Percentiles rank a stretch among this genome's conserved stretches.
phyloP scores from a whole-genome alignment of 2,329 filamentous ascomycete genomes.

The Leptoxyphium fumago region DNA sequence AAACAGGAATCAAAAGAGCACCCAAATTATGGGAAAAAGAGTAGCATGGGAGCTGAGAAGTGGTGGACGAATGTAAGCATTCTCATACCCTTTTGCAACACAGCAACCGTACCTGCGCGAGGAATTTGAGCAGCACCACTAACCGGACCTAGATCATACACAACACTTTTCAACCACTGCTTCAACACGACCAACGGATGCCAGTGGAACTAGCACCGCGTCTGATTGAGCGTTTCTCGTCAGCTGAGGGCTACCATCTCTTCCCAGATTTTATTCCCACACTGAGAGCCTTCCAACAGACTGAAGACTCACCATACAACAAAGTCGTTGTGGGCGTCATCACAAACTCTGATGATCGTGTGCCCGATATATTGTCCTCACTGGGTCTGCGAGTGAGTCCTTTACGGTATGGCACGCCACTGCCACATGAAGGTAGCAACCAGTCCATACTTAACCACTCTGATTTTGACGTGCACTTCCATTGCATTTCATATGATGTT shows the following conservation, averaged over 20 bases:
- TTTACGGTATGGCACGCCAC: constrained; percentile 12
- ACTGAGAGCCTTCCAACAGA: constrained; percentile 27
- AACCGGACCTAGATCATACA: constrained; percentile 34
- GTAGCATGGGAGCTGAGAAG: constrained; percentile 33
- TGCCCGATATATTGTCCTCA: constrained; percentile 38
- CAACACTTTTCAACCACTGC: constrained; percentile 36
- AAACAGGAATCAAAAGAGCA: constrained; percentile 30
- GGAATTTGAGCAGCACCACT: not conserved
- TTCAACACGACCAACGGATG: constrained; percentile 17
- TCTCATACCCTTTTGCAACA: not conserved
- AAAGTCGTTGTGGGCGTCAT: constrained; percentile 40
- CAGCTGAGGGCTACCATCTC: constrained; percentile 37
- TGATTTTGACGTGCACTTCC: constrained; percentile 36
- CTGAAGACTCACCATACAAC: constrained; percentile 5
- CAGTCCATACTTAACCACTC: not conserved
- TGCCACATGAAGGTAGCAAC: constrained; percentile 1
- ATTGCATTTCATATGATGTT: constrained; percentile 49
- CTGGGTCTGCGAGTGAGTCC: constrained; percentile 37
- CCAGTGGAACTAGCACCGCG: constrained; percentile 32
- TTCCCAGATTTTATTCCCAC: constrained; percentile 32
- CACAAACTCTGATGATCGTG: constrained; percentile 49
- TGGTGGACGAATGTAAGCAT: constrained; percentile 46
- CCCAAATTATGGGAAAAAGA: constrained; percentile 45
- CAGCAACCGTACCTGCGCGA: not conserved
- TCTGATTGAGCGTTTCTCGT: constrained; percentile 40